These are phyloP conservation scores for Codiaeum variegatum DNA, from an alignment of 441 rosid species.

Conservation along the genomic window DNA sequence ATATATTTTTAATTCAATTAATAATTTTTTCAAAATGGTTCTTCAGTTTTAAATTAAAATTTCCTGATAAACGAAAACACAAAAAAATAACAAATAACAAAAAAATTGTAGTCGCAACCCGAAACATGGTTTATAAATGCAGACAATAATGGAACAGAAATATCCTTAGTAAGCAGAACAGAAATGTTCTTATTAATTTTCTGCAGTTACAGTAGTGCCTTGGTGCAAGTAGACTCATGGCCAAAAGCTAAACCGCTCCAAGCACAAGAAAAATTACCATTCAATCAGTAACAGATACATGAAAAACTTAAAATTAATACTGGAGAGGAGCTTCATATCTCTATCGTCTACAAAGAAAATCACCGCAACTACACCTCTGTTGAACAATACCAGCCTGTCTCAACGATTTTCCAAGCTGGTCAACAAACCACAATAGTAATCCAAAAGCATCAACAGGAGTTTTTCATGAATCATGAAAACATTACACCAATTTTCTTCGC, in stretches of 20 bases:
- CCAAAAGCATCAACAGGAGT: not conserved
- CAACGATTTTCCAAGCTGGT: conserved; percentile 14
- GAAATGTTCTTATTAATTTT: conserved; percentile 19
- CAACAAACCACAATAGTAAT: conserved; percentile 7
- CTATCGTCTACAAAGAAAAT: conserved; percentile 31
- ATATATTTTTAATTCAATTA: too few species aligned
- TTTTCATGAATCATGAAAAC: conserved; percentile 31
- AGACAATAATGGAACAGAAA: not conserved
- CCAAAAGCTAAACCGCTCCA: conserved; percentile 23
- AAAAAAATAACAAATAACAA: too few species aligned
- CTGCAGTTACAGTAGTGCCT: conserved; percentile 10
- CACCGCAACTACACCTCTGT: conserved; percentile 22
- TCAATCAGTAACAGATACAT: conserved; percentile 35
- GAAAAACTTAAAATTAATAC: conserved; percentile 22
- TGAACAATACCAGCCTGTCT: conserved; percentile 17
- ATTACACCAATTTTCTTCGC: conserved; percentile 50
- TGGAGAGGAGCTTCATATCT: conserved; percentile 27
- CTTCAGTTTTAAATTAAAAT: too few species aligned
- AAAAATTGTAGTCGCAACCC: not conserved
- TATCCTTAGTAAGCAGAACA: conserved; percentile 5
- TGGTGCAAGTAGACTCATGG: conserved; percentile 5
- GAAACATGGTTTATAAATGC: not conserved
- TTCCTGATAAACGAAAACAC: not conserved
- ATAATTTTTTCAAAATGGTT: too few species aligned
- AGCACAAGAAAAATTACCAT: conserved; percentile 31